Base-by-base conservation (phyloP, 2,329 filamentous ascomycete genomes). In the Cordyceps cateniannulata region DNA sequence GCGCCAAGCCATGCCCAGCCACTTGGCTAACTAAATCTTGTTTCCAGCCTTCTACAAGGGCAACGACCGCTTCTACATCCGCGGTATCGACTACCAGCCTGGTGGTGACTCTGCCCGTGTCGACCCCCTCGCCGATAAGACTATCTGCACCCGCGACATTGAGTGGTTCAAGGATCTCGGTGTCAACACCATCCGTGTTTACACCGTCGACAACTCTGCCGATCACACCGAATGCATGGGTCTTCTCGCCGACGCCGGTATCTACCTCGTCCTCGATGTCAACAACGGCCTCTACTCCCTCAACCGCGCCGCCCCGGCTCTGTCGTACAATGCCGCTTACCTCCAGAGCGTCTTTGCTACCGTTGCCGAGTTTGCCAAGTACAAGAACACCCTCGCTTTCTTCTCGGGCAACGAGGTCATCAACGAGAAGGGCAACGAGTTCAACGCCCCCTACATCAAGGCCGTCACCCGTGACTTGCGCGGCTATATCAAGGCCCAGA, bases 211-310 rank as follows among this genome's bases (percentile, higher is more conserved):
- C 80, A 96, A 96, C 82, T 87, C 86, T 55, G 78, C 81, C 67
- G 77, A 88, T 74, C 93, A 97, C 77, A 87, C 93, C 69, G 82
- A 85, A 64, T 97, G 93, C 81, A 97, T 97, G 93, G 79, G 81
- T 63, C 81, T 83, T 50, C 82, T 96, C 63, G 87, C 85, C 57
- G 89, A 89, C 69, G 92, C 91, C 64, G 90, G 90, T 69, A 96
- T 96, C 80, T 96, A 96, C 80, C 84, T 96, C 58, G 90, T 96
- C 42, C 81, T 96, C 56, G 92, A 96, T 69, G 89, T 95, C 80
- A 96, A 96, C 85, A 93, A 80, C 83, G 90, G 91, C 66, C 81
- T 85, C 66, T 96, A 96, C 81, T 95, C 91, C 1, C 82, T 96
- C 77, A 93, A 95, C 81, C 88, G 92, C 59, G 81, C 78, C 62